Evolutionary conservation across 2,329 filamentous ascomycete species (phyloP), one percentile per base, ranked within the genome.

Genomic region (Torrubiella hemipterigena): DNA sequence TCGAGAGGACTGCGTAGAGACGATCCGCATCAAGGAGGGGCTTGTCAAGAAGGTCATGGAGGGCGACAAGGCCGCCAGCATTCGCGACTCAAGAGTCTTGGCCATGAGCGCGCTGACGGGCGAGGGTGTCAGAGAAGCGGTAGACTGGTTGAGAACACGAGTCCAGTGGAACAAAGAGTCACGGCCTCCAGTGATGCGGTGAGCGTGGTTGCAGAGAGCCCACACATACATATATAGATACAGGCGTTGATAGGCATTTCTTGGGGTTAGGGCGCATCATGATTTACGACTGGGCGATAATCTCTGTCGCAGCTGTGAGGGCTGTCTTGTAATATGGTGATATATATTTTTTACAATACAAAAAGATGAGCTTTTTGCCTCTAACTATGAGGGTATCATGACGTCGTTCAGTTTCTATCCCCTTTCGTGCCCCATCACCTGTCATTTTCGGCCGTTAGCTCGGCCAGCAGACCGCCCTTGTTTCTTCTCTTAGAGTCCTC

Each of bases 121-220:
- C 4, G 80, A 79, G 0, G 91, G 91, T 3, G 91, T 98, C 3
- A 76, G 75, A 48, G 91, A 96, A 61, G 89, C 91, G 1, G 81
- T 98, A n/a, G 91, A 96, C 50, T 98, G 91, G 91, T 65, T 98
- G 36, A 77, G 84, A 50, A 89, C 78, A 43, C 68, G 91, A 38
- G 85, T 96, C 17, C 86, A 84, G 56, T 96, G 91, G 85, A 96
- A 96, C 54, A 94, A 91, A 59, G 89, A 95, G 56, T 79, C 76
- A 5, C 69, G 91, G 38, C 87, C 89, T 39, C 91, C 91, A 3
- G 77, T 93, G 31, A 94, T 95, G 87, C 72, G 86, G 59, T 96
- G 24, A 33, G 6, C n/a, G n/a, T n/a, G n/a, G n/a, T n/a, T n/a
- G n/a, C n/a, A n/a, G n/a, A n/a, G n/a, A n/a, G n/a, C n/a, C n/a